A percentile compares a stretch with the other conserved stretches of the same genome.
These are phyloP conservation scores for Colletotrichum liriopes DNA, from an alignment of 2,329 filamentous ascomycete species.

Conservation along the genomic window DNA sequence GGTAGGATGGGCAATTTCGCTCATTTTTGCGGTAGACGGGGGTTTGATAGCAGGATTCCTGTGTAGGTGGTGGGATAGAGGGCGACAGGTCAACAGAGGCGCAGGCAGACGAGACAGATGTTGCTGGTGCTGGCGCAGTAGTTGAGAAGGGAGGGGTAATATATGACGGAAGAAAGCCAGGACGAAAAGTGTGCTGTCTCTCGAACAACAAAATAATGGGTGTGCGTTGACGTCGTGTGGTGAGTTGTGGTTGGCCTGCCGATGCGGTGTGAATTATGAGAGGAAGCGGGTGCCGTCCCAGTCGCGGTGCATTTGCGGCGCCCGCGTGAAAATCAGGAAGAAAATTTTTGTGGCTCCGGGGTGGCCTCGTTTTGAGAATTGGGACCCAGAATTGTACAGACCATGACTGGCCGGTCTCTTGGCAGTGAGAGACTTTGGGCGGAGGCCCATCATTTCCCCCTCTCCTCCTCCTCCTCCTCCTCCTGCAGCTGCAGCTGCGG, in stretches of 20 bases:
- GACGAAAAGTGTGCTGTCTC: neutral
- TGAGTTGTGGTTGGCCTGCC: slow-evolving; percentile 5
- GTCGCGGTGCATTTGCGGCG: neutral
- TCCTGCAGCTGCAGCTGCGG: neutral
- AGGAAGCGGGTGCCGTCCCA: neutral
- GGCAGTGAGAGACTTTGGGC: neutral
- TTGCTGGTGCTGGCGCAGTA: slow-evolving; percentile 24
- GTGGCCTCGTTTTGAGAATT: slow-evolving; percentile 39
- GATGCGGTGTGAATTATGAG: slow-evolving; percentile 19
- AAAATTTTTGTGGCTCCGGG: slow-evolving; percentile 40
- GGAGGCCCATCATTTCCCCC: neutral
- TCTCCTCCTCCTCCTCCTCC: neutral
- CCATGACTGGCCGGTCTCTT: neutral
- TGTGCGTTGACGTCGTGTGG: slow-evolving; percentile 16
- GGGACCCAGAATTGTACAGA: neutral
- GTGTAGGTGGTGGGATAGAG: slow-evolving; percentile 13
- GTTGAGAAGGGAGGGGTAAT: slow-evolving; percentile 20
- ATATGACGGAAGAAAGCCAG: slow-evolving; percentile 39
- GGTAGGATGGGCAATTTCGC: slow-evolving; percentile 70
- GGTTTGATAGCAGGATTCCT: slow-evolving; percentile 28
- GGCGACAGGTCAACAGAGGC: slow-evolving; percentile 37
- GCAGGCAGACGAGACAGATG: slow-evolving; percentile 12
- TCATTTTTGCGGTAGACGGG: slow-evolving; percentile 57
- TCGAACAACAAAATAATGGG: neutral
- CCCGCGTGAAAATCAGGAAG: slow-evolving; percentile 10